Evolutionary conservation across 768 basidiomycete genomes (phyloP).

Genomic region (Leccinum subgranulosum): DNA sequence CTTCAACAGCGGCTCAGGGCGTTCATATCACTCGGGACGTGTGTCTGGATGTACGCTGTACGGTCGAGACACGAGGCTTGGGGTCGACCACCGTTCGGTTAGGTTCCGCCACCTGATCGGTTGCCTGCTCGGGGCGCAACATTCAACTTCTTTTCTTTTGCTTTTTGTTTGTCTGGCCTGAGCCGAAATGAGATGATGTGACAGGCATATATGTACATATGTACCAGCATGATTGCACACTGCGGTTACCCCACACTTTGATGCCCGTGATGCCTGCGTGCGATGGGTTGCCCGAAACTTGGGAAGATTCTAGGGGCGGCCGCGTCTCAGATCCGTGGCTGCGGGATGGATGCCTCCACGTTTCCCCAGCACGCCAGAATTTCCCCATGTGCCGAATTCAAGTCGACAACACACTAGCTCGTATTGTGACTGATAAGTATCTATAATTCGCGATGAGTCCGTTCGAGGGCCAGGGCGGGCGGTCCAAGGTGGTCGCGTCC

Average conservation of each 20-base stretch:
- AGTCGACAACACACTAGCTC: slow-evolving; percentile 5
- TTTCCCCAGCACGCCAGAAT: slow-evolving; percentile 8
- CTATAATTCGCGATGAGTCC: not conserved
- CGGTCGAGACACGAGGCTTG: not conserved
- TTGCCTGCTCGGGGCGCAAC: not conserved
- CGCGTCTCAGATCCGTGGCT: slow-evolving; percentile 18
- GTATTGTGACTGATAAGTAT: not conserved
- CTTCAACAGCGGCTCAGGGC: not conserved
- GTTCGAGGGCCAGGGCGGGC: not conserved
- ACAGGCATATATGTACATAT: not conserved
- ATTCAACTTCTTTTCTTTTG: not conserved
- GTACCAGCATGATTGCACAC: not conserved
- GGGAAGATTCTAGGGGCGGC: slow-evolving; percentile 8
- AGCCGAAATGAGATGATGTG: slow-evolving; percentile 2
- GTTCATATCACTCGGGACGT: slow-evolving; percentile 33
- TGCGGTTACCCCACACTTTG: slow-evolving; percentile 20
- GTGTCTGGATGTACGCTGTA: slow-evolving; percentile 33
- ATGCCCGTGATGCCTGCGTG: not conserved
- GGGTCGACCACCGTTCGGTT: not conserved
- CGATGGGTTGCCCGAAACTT: not conserved
- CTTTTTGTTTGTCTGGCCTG: not conserved
- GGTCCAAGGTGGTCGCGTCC: not conserved
- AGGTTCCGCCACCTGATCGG: slow-evolving; percentile 8
- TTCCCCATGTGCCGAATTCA: not conserved
- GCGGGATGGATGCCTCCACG: not conserved